Conservation (phyloP, 169 alveolate species). For the Cryptosporidium sp. region DNA sequence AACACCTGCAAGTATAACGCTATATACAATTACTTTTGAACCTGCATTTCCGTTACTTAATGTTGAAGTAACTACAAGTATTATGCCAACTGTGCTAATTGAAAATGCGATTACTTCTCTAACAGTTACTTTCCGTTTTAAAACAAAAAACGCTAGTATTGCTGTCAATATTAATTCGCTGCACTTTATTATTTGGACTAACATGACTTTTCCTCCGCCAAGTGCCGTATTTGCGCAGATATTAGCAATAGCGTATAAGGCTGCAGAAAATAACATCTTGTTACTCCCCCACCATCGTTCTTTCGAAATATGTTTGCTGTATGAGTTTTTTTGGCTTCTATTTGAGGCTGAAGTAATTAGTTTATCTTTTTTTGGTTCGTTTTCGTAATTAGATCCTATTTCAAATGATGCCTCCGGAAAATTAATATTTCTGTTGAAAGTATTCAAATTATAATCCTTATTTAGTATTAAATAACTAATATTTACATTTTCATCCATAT, state of each 20-base stretch:
- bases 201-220: conserved; percentile 77
- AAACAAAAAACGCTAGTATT: conserved; percentile 44
- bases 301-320: neutral
- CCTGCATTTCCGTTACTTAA: conserved; percentile 8
- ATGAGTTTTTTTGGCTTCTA: neutral
- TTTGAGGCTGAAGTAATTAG: neutral
- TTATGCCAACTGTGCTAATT: conserved; percentile 60
- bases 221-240: conserved; percentile 78
- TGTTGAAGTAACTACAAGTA: conserved; percentile 71
- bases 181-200: conserved; percentile 77
- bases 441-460: conserved; percentile 19
- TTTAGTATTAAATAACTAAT: neutral
- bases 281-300: conserved; percentile 73
- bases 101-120: conserved; percentile 65
- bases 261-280: conserved; percentile 52
- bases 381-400: neutral
- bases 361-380: conserved; percentile 1
- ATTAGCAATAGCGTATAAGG: conserved; percentile 73
- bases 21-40: conserved; percentile 42
- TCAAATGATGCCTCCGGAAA: conserved; percentile 7
- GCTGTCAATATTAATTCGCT: conserved; percentile 75
- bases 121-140: conserved; percentile 34
- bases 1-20: conserved; percentile 67
- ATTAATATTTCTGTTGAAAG: conserved; percentile 1
- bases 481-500: conserved; percentile 29